A percentile compares a stretch with the other conserved stretches of the same genome.
Evolutionary conservation across 805 yeast genomes (phyloP).

Genomic region (Candida xiaguanensis): DNA sequence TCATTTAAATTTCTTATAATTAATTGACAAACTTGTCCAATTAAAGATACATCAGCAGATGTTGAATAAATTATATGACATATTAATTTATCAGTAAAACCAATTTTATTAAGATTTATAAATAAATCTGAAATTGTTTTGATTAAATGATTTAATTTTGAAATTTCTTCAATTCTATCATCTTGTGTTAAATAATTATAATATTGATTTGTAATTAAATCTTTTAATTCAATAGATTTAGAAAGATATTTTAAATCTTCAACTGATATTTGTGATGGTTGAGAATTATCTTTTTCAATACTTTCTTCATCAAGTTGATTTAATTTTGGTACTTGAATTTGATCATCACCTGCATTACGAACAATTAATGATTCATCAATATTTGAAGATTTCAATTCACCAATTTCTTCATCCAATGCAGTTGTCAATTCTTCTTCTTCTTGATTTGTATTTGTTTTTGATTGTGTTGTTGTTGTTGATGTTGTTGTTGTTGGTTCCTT

Average conservation of each 20-base stretch:
- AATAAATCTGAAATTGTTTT: slow-evolving; percentile 3
- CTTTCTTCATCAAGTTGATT: too few species aligned
- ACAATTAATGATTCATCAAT: slow-evolving; percentile 16
- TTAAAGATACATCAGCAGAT: slow-evolving; percentile 10
- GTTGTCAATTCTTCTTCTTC: slow-evolving; percentile 5
- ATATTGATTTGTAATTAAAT: slow-evolving; percentile 4
- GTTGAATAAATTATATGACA: slow-evolving; percentile 16
- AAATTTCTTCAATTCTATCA: not conserved
- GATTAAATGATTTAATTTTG: not conserved
- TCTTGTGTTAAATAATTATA: slow-evolving; percentile 1
- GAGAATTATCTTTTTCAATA: not conserved
- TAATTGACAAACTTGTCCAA: slow-evolving; percentile 9
- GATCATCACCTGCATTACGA: slow-evolving; percentile 9
- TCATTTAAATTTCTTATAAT: slow-evolving; percentile 8
- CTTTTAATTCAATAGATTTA: slow-evolving; percentile 5
- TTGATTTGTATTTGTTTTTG: slow-evolving; percentile 1
- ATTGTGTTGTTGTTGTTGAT: not conserved
- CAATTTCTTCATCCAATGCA: slow-evolving; percentile 36
- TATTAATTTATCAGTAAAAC: slow-evolving; percentile 18
- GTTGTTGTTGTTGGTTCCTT: not conserved
- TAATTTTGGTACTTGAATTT: slow-evolving; percentile 8
- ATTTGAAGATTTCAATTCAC: slow-evolving; percentile 26
- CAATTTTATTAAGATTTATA: slow-evolving; percentile 11
- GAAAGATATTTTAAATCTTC: slow-evolving; percentile 9
- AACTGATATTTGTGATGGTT: not conserved